phyloP scores from a whole-genome alignment of 2,329 filamentous ascomycete genomes.

The Didymella glomerata region DNA sequence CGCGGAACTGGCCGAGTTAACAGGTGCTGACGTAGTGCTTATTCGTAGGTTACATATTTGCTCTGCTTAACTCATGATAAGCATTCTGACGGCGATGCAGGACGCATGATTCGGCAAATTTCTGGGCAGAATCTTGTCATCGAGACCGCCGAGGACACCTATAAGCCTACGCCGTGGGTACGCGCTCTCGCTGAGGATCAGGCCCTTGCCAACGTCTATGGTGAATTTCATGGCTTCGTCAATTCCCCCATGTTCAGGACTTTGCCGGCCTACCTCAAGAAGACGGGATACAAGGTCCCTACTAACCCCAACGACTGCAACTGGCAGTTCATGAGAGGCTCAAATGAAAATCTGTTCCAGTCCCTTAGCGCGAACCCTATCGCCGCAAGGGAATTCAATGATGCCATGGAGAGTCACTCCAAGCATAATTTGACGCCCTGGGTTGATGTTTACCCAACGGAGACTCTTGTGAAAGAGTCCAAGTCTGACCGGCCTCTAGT shows the following conservation, averaged over 20 bases:
- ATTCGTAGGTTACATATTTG: conserved; percentile 22
- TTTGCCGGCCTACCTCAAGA: conserved; percentile 23
- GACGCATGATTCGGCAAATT: conserved; percentile 25
- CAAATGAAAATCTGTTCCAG: conserved; percentile 21
- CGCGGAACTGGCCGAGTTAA: conserved; percentile 20
- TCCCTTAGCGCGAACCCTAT: conserved; percentile 20
- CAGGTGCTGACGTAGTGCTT: conserved; percentile 20
- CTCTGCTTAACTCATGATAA: conserved; percentile 14
- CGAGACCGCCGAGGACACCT: conserved; percentile 21
- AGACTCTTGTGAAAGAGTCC: conserved; percentile 19
- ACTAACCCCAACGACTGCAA: conserved; percentile 22
- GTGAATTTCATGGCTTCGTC: conserved; percentile 24
- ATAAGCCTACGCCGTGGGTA: conserved; percentile 22
- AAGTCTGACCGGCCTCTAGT: conserved; percentile 38
- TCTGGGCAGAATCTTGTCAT: conserved; percentile 22
- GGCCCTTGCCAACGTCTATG: conserved; percentile 21
- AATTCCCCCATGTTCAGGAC: conserved; percentile 23
- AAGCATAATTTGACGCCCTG: conserved; percentile 23
- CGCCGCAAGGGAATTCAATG: conserved; percentile 21
- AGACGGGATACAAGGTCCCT: conserved; percentile 19
- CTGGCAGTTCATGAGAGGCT: conserved; percentile 24
- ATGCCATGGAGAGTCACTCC: conserved; percentile 24
- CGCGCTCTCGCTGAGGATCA: conserved; percentile 21
- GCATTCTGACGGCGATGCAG: conserved; percentile 16
- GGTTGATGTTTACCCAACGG: conserved; percentile 26